Conservation (phyloP, 352 stramenopile species). For the Globisporangium recalcitrans region DNA sequence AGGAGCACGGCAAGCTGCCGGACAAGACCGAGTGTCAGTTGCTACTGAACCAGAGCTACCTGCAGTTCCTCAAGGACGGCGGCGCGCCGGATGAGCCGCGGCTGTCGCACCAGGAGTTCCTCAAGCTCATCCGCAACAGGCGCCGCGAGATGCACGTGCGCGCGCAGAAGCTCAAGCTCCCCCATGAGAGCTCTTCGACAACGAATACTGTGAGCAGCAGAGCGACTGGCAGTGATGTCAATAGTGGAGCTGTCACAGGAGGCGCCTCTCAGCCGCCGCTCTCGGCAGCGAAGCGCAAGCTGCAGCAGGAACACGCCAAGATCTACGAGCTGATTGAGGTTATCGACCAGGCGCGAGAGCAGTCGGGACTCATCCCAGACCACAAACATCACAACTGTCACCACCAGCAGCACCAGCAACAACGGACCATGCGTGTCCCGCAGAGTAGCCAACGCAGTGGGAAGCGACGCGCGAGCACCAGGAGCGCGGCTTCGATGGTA, state of each 20-base stretch:
- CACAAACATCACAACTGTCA: no score
- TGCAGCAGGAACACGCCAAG: constrained; percentile 45
- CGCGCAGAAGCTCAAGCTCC: constrained; percentile 19
- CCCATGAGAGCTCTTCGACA: not conserved
- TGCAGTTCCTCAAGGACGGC: constrained; percentile 49
- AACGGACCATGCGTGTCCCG: not conserved
- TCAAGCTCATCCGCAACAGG: constrained; percentile 68
- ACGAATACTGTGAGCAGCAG: no score
- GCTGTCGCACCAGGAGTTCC: constrained; percentile 48
- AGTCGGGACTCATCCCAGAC: constrained; percentile 22
- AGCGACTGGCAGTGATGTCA: constrained; percentile 1
- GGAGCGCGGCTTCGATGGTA: no score
- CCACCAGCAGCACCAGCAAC: no score
- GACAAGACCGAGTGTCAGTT: constrained; percentile 43
- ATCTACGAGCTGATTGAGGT: constrained; percentile 56
- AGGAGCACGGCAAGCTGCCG: constrained; percentile 31
- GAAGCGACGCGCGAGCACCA: not conserved
- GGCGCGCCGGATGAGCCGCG: constrained; percentile 40
- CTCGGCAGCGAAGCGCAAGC: constrained; percentile 42
- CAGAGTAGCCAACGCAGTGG: not conserved
- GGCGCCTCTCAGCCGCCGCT: constrained; percentile 7
- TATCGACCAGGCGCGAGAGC: constrained; percentile 49
- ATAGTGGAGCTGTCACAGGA: not conserved
- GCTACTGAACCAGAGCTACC: constrained; percentile 46
- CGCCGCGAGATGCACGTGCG: constrained; percentile 49